Percentiles rank a stretch among this genome's conserved stretches.
phyloP scores from a whole-genome alignment of 495 filamentous ascomycete genomes.

The Lindgomyces ingoldianus region DNA sequence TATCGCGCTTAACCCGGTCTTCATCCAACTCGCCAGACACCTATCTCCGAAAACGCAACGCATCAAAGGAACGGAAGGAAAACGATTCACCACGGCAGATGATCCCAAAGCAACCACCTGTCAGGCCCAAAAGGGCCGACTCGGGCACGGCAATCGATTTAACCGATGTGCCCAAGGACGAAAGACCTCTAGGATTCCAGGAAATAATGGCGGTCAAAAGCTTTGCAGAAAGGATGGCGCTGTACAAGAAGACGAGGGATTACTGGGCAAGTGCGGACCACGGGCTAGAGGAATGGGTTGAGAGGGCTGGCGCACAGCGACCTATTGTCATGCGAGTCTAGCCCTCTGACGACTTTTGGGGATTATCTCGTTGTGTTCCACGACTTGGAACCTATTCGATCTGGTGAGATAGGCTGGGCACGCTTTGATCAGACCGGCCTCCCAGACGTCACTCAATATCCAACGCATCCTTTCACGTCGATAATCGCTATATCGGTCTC shows the following conservation, averaged over 20 bases:
- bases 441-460: too few species aligned
- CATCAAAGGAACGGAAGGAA: background rate
- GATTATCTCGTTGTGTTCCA: too few species aligned
- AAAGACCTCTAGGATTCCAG: conserved; percentile 29
- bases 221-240: conserved; percentile 22
- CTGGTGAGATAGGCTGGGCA: too few species aligned
- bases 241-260: conserved; percentile 29
- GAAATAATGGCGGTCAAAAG: conserved; percentile 28
- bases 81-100: background rate
- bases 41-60: background rate
- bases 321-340: too few species aligned
- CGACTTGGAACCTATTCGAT: too few species aligned
- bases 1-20: conserved; percentile 8
- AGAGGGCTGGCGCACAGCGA: conserved; percentile 1
- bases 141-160: conserved; percentile 34
- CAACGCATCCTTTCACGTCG: too few species aligned
- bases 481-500: too few species aligned
- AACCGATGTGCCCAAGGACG: conserved; percentile 1
- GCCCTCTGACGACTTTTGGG: too few species aligned
- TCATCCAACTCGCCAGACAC: conserved; percentile 22
- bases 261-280: conserved; percentile 34
- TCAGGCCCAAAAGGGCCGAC: conserved; percentile 29
- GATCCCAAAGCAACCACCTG: background rate
- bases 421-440: too few species aligned
- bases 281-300: conserved; percentile 32